Evolutionary conservation across 1,284 basidiomycete species (phyloP).

Genomic region (Tilletia setariae): DNA sequence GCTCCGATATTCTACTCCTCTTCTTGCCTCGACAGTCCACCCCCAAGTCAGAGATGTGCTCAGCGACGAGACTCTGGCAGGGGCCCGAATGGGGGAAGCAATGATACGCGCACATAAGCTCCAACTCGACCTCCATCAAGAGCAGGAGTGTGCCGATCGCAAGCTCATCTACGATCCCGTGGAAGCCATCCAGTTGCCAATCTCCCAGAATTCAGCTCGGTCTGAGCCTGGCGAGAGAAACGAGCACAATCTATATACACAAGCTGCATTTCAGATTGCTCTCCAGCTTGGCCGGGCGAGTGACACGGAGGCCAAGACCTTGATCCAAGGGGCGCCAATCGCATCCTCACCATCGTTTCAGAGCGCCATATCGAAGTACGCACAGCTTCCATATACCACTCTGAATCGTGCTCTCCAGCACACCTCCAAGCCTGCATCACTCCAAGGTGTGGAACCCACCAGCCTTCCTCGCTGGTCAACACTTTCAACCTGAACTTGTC

Average conservation of each 20-base stretch:
- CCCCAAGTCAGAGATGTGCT: conserved; percentile 11
- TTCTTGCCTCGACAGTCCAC: conserved; percentile 13
- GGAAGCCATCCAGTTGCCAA: not conserved
- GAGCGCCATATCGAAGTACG: not conserved
- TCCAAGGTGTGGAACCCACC: too few species aligned
- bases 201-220: not conserved
- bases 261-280: conserved; percentile 15
- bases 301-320: not conserved
- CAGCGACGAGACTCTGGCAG: not conserved
- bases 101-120: conserved; percentile 7
- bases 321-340: not conserved
- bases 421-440: not conserved
- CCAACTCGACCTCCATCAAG: conserved; percentile 6
- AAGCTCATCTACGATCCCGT: not conserved
- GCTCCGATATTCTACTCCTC: too few species aligned
- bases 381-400: not conserved
- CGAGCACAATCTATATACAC: conserved; percentile 1
- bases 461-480: conserved; percentile 65
- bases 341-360: not conserved
- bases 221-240: not conserved
- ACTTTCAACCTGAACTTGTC: conserved; percentile 68
- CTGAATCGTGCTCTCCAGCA: not conserved
- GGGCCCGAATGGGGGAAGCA: not conserved
- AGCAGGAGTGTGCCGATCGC: not conserved
- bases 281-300: conserved; percentile 3